Conservation (phyloP, 2,329 filamentous ascomycete genomes). For the Alternaria hordeiaustralica region DNA sequence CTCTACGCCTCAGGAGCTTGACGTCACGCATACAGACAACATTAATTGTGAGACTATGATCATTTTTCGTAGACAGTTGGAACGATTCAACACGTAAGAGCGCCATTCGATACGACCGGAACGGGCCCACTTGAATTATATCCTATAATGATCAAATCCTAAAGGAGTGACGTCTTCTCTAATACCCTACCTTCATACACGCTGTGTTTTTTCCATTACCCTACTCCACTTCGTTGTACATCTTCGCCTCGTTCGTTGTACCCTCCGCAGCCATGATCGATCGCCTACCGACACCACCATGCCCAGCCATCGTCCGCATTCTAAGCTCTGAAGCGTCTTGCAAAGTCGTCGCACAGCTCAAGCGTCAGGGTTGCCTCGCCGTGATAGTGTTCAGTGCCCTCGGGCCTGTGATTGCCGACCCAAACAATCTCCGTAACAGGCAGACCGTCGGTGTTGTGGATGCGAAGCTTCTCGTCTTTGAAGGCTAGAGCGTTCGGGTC, state of each 20-base stretch:
- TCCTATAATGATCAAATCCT: background rate
- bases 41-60: background rate
- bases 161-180: background rate
- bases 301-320: background rate
- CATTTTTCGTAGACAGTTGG: background rate
- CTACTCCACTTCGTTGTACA: background rate
- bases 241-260: background rate
- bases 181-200: background rate
- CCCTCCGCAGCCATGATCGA: background rate
- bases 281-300: background rate
- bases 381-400: constrained; percentile 10
- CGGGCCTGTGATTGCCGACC: constrained; percentile 21
- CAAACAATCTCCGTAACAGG: constrained; percentile 20
- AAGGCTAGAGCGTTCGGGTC: constrained; percentile 27
- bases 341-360: constrained; percentile 20
- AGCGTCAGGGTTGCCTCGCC: constrained; percentile 27
- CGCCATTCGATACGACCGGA: background rate
- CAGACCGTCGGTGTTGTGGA: constrained; percentile 13
- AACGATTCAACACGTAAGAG: background rate
- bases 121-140: background rate
- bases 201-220: background rate
- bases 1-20: background rate
- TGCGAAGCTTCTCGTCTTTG: constrained; percentile 20
- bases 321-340: background rate
- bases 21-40: background rate